These are phyloP conservation scores for Jasminum sambac DNA, from an alignment of 257 asterid genomes.

Conservation along the genomic window DNA sequence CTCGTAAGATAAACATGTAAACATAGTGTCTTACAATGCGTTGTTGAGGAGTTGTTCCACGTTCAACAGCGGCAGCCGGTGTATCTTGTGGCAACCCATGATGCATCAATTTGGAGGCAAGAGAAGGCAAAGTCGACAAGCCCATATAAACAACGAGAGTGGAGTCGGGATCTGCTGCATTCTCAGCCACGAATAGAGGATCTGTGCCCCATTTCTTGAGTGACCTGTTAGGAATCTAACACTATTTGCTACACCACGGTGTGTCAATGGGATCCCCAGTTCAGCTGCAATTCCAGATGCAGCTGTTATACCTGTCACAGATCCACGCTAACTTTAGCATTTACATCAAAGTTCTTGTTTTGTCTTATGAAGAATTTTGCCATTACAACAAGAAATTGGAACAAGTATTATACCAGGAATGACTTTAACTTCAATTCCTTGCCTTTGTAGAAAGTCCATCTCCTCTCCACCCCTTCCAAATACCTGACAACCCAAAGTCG, in stretches of 20 bases:
- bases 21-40: slow-evolving; percentile 52
- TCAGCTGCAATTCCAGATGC: slow-evolving; percentile 99
- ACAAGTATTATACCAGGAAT: slow-evolving; percentile 65
- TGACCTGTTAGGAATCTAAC: slow-evolving; percentile 93
- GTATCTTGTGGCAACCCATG: slow-evolving; percentile 86
- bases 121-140: slow-evolving; percentile 86
- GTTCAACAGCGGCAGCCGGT: slow-evolving; percentile 90
- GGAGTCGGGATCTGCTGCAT: slow-evolving; percentile 88
- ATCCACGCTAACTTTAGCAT: slow-evolving; percentile 2
- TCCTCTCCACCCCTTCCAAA: slow-evolving; percentile 99
- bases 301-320: slow-evolving; percentile 82
- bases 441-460: slow-evolving; percentile 92
- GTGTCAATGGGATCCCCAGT: slow-evolving; percentile 91
- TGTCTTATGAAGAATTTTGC: neutral
- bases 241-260: slow-evolving; percentile 89
- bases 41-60: slow-evolving; percentile 97
- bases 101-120: slow-evolving; percentile 65
- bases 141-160: slow-evolving; percentile 95
- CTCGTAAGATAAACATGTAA: neutral
- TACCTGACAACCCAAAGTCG: slow-evolving; percentile 52
- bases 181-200: slow-evolving; percentile 85
- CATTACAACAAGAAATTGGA: neutral
- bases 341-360: neutral
- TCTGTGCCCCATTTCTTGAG: slow-evolving; percentile 93
- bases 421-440: slow-evolving; percentile 84